Percentiles rank a stretch among this genome's conserved stretches.
Evolutionary conservation across 306 rosid species (phyloP).

Genomic region (Prunus persica): DNA sequence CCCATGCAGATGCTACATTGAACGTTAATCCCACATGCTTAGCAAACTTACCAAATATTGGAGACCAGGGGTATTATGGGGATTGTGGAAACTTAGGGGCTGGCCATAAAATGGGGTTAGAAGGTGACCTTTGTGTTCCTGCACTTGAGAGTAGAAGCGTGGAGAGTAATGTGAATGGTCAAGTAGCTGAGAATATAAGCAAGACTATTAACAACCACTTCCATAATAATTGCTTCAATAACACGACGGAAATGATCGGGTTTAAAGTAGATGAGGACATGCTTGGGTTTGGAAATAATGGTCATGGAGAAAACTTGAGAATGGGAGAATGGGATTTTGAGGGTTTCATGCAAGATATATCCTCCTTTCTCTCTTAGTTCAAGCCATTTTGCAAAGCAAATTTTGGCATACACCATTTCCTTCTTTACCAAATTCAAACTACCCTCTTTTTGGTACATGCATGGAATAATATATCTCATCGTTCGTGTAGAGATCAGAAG

Average conservation of each 20-base stretch:
- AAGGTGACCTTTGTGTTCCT: slow-evolving; percentile 57
- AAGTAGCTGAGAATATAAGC: slow-evolving; percentile 38
- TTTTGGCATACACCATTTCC: neutral
- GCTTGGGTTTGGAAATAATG: slow-evolving; percentile 53
- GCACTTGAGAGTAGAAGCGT: slow-evolving; percentile 48
- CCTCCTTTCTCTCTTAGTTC: slow-evolving; percentile 48
- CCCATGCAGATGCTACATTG: slow-evolving; percentile 34
- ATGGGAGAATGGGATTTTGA: slow-evolving; percentile 87
- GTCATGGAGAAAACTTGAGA: slow-evolving; percentile 57
- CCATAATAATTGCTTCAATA: slow-evolving; percentile 57
- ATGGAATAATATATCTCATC: neutral
- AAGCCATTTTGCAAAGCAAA: slow-evolving; percentile 8
- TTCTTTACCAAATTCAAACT: neutral
- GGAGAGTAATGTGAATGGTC: slow-evolving; percentile 31
- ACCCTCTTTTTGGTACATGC: neutral
- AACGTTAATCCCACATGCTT: slow-evolving; percentile 39
- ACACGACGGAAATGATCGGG: slow-evolving; percentile 37
- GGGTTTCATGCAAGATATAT: slow-evolving; percentile 78
- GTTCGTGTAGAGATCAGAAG: neutral
- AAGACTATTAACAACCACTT: slow-evolving; percentile 38
- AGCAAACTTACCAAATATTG: slow-evolving; percentile 38
- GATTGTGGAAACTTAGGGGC: slow-evolving; percentile 44
- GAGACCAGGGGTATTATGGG: slow-evolving; percentile 29
- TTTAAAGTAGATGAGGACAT: slow-evolving; percentile 44
- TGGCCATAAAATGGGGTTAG: slow-evolving; percentile 41